Conservation (phyloP, 2,329 filamentous ascomycete species). For the Lasiodiplodia sp. region DNA sequence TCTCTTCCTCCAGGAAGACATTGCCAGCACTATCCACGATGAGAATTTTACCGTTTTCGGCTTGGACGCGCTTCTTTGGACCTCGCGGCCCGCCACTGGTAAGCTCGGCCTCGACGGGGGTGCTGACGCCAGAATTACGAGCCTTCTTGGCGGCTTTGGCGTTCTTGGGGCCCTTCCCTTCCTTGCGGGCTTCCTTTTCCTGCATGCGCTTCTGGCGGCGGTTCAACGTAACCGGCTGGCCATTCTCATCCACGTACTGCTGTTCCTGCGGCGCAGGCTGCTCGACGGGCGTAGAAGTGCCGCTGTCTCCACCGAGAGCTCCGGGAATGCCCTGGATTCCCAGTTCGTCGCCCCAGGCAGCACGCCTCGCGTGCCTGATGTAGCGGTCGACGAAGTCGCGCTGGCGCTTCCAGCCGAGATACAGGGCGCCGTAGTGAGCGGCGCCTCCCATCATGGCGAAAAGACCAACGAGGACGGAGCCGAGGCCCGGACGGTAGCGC, state of each 20-base stretch:
- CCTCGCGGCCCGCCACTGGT: conserved; percentile 71
- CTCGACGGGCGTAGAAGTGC: conserved; percentile 52
- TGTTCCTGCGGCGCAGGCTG: conserved; percentile 37
- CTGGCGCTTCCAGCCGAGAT: conserved; percentile 88
- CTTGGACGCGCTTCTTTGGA: conserved; percentile 84
- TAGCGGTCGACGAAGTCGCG: conserved; percentile 90
- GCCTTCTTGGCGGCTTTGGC: conserved; percentile 53
- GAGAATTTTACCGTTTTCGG: conserved; percentile 93
- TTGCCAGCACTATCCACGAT: conserved; percentile 92
- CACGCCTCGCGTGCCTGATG: conserved; percentile 84
- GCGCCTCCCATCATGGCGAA: conserved; percentile 84
- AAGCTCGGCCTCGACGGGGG: conserved; percentile 61
- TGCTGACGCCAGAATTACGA: conserved; percentile 58
- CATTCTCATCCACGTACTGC: conserved; percentile 54
- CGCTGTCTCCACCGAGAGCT: conserved; percentile 54
- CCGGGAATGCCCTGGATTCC: conserved; percentile 72
- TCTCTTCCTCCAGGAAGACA: conserved; percentile 92
- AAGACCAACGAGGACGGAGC: conserved; percentile 80
- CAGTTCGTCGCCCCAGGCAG: conserved; percentile 87
- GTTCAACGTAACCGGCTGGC: conserved; percentile 67
- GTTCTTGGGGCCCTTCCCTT: conserved; percentile 56
- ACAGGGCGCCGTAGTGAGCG: conserved; percentile 84
- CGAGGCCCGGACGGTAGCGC: conserved; percentile 88
- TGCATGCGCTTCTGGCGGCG: conserved; percentile 86
- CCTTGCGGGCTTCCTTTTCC: conserved; percentile 81